These are phyloP conservation scores for Cercospora berteroae DNA, from an alignment of 2,329 filamentous ascomycete genomes.

Conservation along the genomic window DNA sequence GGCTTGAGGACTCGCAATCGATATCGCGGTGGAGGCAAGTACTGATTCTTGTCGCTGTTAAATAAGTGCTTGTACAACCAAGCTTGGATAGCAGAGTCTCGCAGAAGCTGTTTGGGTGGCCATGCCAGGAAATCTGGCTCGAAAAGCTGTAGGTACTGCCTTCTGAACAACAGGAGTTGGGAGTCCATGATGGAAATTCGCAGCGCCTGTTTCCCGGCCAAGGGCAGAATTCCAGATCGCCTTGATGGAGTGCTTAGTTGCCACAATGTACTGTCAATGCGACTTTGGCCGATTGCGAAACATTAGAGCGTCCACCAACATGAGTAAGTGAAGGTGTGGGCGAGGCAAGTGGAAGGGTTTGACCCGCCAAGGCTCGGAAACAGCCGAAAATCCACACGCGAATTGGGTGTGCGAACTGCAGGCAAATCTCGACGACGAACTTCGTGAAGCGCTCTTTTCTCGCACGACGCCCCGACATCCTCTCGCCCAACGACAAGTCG, in stretches of 20 bases:
- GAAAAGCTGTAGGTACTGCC: constrained; percentile 77
- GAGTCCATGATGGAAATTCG: constrained; percentile 29
- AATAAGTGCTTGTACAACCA: constrained; percentile 68
- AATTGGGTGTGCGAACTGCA: constrained; percentile 2
- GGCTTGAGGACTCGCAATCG: constrained; percentile 70
- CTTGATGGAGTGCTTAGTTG: not conserved
- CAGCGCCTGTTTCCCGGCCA: not conserved
- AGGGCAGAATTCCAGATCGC: not conserved
- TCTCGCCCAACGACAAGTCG: constrained; percentile 11
- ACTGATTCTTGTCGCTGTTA: constrained; percentile 53
- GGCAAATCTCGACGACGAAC: constrained; percentile 4
- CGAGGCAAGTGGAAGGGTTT: not conserved
- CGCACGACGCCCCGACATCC: constrained; percentile 8
- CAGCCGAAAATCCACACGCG: not conserved
- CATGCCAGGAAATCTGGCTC: constrained; percentile 61
- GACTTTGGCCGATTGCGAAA: not conserved
- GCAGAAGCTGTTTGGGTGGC: constrained; percentile 60
- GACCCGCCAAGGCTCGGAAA: not conserved
- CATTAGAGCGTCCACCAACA: not conserved
- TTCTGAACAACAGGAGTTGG: constrained; percentile 54
- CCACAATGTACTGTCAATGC: not conserved
- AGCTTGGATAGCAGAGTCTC: constrained; percentile 62
- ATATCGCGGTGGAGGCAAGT: constrained; percentile 67
- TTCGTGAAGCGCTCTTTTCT: constrained; percentile 8
- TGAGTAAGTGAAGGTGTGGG: not conserved